Base-by-base conservation (phyloP, 208 protist genomes). In the Acanthamoeba healyi region DNA sequence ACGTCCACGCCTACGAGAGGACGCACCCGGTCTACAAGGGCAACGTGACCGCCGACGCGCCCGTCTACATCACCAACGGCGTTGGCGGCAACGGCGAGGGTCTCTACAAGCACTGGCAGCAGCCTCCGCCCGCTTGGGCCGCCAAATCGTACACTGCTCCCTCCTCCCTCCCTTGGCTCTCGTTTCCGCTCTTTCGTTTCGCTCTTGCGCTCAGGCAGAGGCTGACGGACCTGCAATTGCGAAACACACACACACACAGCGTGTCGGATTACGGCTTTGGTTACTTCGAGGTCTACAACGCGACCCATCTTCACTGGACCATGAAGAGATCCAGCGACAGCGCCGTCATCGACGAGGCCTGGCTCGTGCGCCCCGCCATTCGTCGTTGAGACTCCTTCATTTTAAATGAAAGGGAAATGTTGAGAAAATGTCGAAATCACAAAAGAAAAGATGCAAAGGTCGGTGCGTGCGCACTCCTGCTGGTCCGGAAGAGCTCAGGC, bases 21-120 rank as follows among this genome's bases (percentile, higher is more conserved):
- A 77, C 40, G 9, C 32, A 44, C 34, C 88, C 63, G 12, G 36
- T 89, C 26, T 89, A 89, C 81, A 54, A 89, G 81, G 40, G 81
- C 46, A 63, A 89, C n/a, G 46, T 58, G n/a, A 63, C 19, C 22
- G 51, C 63, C 6, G 40, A 61, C 15, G 88, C 44, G 15, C 88
- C 88, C 6, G 88, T 93, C 40, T 93, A 93, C 65, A 65, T 93
- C 42, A 65, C 63, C 38, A 81, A 93, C 51, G 88, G 88, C 44
- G 70, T 65, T 12, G 88, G 15, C 7, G 74, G 74, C 74, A 84
- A 84, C 74, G 74, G 74, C 9, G 74, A 84, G 38, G 74, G 74
- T 32, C 74, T 84, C 74, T 84, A 84, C 74, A 17, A 26, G 24
- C 74, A 84, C 38, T 84, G 74, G 74, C 74, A 84, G 38, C 36